phyloP scores from a whole-genome alignment of 2,329 filamentous ascomycete species.

The Pseudocercospora ulei region DNA sequence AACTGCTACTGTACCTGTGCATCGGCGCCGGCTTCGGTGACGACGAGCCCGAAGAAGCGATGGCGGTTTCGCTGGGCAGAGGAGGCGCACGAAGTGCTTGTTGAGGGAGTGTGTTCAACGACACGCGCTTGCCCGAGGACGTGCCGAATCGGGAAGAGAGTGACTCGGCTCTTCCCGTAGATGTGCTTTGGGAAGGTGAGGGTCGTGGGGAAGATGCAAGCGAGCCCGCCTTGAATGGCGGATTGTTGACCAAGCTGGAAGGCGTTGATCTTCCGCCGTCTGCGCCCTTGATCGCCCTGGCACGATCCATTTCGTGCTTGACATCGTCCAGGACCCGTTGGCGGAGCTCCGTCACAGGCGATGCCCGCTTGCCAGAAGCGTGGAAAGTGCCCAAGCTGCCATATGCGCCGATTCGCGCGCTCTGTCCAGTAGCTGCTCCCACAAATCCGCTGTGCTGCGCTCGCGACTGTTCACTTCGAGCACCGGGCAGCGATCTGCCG shows the following conservation, averaged over 20 bases:
- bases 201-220: constrained; percentile 46
- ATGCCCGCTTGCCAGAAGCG: constrained; percentile 27
- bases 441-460: constrained; percentile 25
- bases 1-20: constrained; percentile 88
- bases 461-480: constrained; percentile 41
- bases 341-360: constrained; percentile 28
- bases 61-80: constrained; percentile 50
- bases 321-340: constrained; percentile 25
- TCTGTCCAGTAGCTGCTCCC: constrained; percentile 15
- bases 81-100: constrained; percentile 60
- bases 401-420: constrained; percentile 27
- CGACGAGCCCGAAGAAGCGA: constrained; percentile 57
- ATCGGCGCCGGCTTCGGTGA: constrained; percentile 70
- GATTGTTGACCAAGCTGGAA: constrained; percentile 75
- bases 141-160: constrained; percentile 17
- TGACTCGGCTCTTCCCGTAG: constrained; percentile 22
- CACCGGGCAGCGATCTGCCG: constrained; percentile 30
- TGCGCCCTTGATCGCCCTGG: constrained; percentile 3
- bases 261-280: constrained; percentile 15
- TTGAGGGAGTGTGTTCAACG: constrained; percentile 65
- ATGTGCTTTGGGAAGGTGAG: constrained; percentile 47
- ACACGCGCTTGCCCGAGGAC: constrained; percentile 50
- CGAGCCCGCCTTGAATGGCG: constrained; percentile 92
- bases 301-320: constrained; percentile 15
- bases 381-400: constrained; percentile 33